Evolutionary conservation across 164 flowering plant species (phyloP), one percentile per base, ranked within the genome.

Genomic region (Platanus orientalis): DNA sequence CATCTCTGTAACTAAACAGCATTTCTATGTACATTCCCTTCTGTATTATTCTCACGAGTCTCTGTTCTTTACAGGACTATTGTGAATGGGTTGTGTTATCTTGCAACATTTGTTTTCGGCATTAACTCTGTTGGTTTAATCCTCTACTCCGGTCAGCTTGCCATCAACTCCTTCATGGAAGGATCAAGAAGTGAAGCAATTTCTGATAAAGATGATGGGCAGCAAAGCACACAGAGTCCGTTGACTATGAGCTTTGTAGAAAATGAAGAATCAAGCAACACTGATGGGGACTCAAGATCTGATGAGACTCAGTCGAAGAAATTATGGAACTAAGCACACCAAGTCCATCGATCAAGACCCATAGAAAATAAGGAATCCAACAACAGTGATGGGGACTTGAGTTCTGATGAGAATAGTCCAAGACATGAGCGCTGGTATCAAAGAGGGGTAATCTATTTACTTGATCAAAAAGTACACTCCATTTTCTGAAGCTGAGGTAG

Each of bases 51-150:
- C n/a, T 63, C 34, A 12, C 58, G 58, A 64, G 21, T 34, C 24
- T 67, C 54, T 12, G 7, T 30, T 73, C 48, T 49, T 19, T 73
- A 78, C 89, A 93, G 98, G 85, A 93, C 97, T 21, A 89, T 93
- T 61, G 63, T 90, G 3, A 89, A 90, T 64, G 98, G 98, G 12
- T 14, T 90, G 60, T 89, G 96, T 75, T 93, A 93, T 80, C 97
- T 93, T 65, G 96, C 98, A 39, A 92, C 98, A 56, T 90, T 87
- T 66, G 88, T 92, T 48, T 92, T 93, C 49, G 97, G 97, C 50
- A 50, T 81, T 64, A 93, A 93, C 49, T 61, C 91, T 42, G 36
- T 90, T 28, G 98, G 98, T 39, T 76, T 90, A 45, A 40, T 90
- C 54, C 84, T 90, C 25, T 92, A 88, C 54, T 83, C 94, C 17